These are phyloP conservation scores for Aspergillus ibericus DNA, from an alignment of 2,329 filamentous ascomycete species.

Conservation along the genomic window DNA sequence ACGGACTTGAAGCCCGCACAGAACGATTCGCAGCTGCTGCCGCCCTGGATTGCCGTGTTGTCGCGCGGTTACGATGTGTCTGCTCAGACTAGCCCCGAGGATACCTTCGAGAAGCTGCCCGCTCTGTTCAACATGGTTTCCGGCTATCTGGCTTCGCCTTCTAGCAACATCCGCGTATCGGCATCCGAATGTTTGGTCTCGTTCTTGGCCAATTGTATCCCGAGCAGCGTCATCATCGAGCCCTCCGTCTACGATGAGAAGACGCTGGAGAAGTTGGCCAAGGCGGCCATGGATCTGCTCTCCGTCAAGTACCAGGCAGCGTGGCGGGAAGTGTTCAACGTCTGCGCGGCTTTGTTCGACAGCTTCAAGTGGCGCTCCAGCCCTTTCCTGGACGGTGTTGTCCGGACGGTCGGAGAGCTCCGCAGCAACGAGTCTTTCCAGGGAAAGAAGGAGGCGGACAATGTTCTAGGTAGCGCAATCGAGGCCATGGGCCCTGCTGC, in stretches of 20 bases:
- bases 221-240: constrained; percentile 76
- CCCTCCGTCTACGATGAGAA: constrained; percentile 94
- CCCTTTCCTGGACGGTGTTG: constrained; percentile 72
- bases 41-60: constrained; percentile 93
- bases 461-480: constrained; percentile 83
- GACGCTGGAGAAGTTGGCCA: constrained; percentile 74
- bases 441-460: constrained; percentile 92
- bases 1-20: constrained; percentile 85
- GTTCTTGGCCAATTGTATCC: constrained; percentile 87
- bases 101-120: constrained; percentile 88
- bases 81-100: constrained; percentile 81
- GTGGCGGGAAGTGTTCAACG: constrained; percentile 91
- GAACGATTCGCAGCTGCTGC: constrained; percentile 91
- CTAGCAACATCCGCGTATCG: constrained; percentile 90
- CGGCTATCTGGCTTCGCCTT: constrained; percentile 78
- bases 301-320: constrained; percentile 90
- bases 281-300: constrained; percentile 70
- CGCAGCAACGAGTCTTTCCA: constrained; percentile 84
- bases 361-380: constrained; percentile 79
- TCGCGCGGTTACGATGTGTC: constrained; percentile 94
- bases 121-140: constrained; percentile 79
- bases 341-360: constrained; percentile 84
- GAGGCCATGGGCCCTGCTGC: constrained; percentile 85
- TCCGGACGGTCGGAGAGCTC: constrained; percentile 80
- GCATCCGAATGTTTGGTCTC: constrained; percentile 94